Evolutionary conservation across 208 protist species (phyloP), one percentile per base, ranked within the genome.

Genomic region (Naegleria gruberi): DNA sequence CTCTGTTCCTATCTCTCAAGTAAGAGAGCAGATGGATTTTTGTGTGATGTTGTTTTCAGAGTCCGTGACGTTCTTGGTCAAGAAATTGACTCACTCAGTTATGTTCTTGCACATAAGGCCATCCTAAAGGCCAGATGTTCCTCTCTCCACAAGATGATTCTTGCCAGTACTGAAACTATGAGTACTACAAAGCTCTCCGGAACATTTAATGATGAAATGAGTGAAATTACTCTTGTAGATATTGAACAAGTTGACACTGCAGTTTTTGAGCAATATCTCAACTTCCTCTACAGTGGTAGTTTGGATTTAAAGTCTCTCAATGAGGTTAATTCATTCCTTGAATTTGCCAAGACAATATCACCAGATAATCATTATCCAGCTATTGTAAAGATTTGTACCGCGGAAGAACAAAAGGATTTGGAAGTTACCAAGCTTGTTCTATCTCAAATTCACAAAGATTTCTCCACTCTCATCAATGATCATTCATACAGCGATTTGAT

Each of bases 91-190:
- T 46, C 34, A 5, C 34, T 85, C 4, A 46, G 41, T 46, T 34
- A 46, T 85, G 23, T 85, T 26, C 15, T 46, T 12, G 82, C 34
- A 30, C 41, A 40, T 85, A n/a, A 44, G 23, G 43, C 45, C 5
- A 88, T 88, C n/a, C 34, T 88, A 26, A 65, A 65, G 19, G 43
- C 12, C 0, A 88, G 84, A 88, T 88, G 84, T 42, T n/a, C 43
- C 6, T 0, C 30, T 40, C n/a, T 88, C 2, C 23, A 40, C 26
- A 12, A 57, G 0, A 77, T 37, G 30, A 77, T 77, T 43, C 6
- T n/a, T 30, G 12, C 10, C 45, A 85, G 41, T 23, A 26, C 37
- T 10, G n/a, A 43, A 88, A 41, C 12, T 23, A 88, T 65, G 45
- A 23, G 6, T 15, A 26, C 10, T 0, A 7, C 10, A 8, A 15